Conservation (phyloP, 1,139 yeast genomes). For the Candida sanyaensis region DNA sequence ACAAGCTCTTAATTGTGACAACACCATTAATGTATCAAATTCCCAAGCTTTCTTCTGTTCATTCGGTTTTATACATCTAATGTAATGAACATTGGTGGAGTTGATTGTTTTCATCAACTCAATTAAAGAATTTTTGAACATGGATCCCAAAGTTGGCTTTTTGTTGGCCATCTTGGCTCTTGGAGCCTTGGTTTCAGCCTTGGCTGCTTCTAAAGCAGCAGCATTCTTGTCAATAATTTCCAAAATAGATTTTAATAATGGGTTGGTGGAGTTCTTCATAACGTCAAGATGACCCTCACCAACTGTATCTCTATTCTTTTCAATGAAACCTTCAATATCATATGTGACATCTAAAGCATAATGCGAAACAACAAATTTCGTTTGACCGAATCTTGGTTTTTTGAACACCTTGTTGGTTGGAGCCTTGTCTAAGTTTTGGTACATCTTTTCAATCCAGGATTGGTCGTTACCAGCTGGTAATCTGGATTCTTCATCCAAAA, state of each 20-base stretch:
- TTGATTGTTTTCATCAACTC: conserved; percentile 92
- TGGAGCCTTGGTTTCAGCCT: conserved; percentile 35
- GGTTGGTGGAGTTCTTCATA: conserved; percentile 67
- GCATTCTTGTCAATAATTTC: conserved; percentile 64
- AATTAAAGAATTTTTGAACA: conserved; percentile 88
- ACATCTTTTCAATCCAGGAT: conserved; percentile 89
- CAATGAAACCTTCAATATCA: conserved; percentile 93
- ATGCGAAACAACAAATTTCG: conserved; percentile 87
- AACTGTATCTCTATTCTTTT: conserved; percentile 95
- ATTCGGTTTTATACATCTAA: conserved; percentile 96
- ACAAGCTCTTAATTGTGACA: conserved; percentile 94
- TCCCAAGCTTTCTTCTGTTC: conserved; percentile 95
- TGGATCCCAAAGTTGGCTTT: conserved; percentile 93
- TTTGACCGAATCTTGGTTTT: conserved; percentile 92
- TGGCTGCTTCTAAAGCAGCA: conserved; percentile 53
- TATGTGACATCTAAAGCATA: conserved; percentile 94
- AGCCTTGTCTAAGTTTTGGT: conserved; percentile 78
- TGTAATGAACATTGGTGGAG: conserved; percentile 94
- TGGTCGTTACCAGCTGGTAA: conserved; percentile 93
- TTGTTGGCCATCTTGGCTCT: conserved; percentile 48
- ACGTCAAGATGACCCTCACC: conserved; percentile 94
- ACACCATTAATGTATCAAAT: conserved; percentile 93
- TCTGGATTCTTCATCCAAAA: conserved; percentile 94
- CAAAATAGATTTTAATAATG: conserved; percentile 63
- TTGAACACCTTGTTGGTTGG: conserved; percentile 81